phyloP scores from a whole-genome alignment of 2,329 filamentous ascomycete species.

The Plenodomus tracheiphilus region DNA sequence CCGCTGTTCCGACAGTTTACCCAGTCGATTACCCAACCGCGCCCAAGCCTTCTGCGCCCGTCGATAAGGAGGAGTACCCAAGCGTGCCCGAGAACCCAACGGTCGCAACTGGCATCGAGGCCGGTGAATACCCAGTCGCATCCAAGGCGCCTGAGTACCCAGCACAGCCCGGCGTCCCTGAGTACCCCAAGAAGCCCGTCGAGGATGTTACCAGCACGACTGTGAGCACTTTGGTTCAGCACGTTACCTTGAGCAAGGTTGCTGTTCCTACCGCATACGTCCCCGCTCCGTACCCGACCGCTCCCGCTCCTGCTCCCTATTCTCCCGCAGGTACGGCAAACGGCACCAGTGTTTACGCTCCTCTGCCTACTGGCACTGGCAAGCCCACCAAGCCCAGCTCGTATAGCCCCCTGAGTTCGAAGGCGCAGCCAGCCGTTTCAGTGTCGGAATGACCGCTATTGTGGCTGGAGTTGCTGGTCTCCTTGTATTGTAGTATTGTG shows the following conservation, averaged over 20 bases:
- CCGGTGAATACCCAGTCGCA: conserved; percentile 1
- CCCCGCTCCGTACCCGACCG: conserved; percentile 12
- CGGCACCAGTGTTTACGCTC: conserved; percentile 12
- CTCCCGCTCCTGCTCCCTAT: conserved; percentile 7
- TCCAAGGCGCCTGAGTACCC: conserved; percentile 6
- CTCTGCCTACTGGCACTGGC: conserved; percentile 16
- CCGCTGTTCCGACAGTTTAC: conserved; percentile 8
- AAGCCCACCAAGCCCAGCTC: conserved; percentile 14
- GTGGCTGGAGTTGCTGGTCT: conserved; percentile 23
- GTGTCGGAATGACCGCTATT: conserved; percentile 23
- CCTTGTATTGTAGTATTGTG: conserved; percentile 21
- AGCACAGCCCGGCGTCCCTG: conserved; percentile 1
- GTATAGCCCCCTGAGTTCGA: conserved; percentile 22
- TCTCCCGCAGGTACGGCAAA: conserved; percentile 9
- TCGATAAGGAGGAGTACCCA: conserved; percentile 9
- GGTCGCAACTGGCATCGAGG: conserved; percentile 5
- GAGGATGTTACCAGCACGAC: conserved; percentile 8
- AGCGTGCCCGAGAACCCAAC: conserved; percentile 3
- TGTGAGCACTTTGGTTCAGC: conserved; percentile 10
- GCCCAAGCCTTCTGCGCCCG: conserved; percentile 14
- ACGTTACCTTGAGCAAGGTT: conserved; percentile 30
- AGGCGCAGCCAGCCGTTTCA: conserved; percentile 29
- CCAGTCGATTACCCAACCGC: conserved; percentile 9
- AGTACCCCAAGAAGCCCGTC: conserved; percentile 19
- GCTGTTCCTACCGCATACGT: conserved; percentile 13